Evolutionary conservation across 495 filamentous ascomycete species (phyloP).

Genomic region (Penicillium goetzii): DNA sequence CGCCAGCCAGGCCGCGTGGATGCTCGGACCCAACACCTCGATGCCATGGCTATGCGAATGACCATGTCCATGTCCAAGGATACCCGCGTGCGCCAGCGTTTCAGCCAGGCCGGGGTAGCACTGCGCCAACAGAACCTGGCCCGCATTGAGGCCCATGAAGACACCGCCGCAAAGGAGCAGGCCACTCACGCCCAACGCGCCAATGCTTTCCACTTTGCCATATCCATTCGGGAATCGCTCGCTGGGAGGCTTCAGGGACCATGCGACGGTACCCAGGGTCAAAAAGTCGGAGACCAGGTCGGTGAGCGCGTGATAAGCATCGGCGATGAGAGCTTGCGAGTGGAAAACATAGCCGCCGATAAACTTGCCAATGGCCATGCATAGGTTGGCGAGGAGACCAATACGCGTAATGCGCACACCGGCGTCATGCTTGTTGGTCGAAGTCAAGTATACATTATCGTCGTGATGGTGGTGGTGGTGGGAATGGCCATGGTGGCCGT

Average conservation of each 20-base stretch:
- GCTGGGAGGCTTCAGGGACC: constrained; percentile 82
- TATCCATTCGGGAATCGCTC: constrained; percentile 85
- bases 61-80: constrained; percentile 56
- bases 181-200: constrained; percentile 87
- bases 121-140: constrained; percentile 74
- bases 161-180: constrained; percentile 85
- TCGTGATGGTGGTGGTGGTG: constrained; percentile 76
- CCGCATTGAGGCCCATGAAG: constrained; percentile 84
- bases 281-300: constrained; percentile 94
- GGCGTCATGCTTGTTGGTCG: constrained; percentile 86
- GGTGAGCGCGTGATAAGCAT: constrained; percentile 92
- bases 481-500: constrained; percentile 43
- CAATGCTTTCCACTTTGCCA: constrained; percentile 96
- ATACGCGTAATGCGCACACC: constrained; percentile 94
- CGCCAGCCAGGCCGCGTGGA: constrained; percentile 96
- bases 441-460: constrained; percentile 88
- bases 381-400: constrained; percentile 87
- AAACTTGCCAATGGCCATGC: constrained; percentile 92
- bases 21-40: constrained; percentile 69
- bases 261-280: constrained; percentile 89
- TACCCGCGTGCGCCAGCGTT: constrained; percentile 59
- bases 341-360: constrained; percentile 91
- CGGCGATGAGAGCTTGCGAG: constrained; percentile 89
- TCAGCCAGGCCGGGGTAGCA: constrained; percentile 75
- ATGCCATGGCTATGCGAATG: constrained; percentile 66